A percentile compares a stretch with the other conserved stretches of the same genome.
phyloP scores from a whole-genome alignment of 495 filamentous ascomycete genomes.

The Bacidia rubella region DNA sequence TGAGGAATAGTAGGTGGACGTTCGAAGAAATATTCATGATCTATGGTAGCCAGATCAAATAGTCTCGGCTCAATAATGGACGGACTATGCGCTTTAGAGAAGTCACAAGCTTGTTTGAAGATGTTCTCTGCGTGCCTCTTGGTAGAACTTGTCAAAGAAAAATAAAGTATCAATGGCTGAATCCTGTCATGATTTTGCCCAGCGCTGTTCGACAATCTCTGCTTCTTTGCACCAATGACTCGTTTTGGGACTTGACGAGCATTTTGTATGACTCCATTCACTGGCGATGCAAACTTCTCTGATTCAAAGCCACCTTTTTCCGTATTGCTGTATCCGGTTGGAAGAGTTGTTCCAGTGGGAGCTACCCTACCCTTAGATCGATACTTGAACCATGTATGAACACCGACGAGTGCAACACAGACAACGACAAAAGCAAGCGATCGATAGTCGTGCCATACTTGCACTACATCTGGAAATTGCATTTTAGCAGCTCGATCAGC shows the following conservation, averaged over 20 bases:
- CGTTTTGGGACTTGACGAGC: conserved; percentile 17
- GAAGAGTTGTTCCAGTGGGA: too few species aligned
- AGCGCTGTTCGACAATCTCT: conserved; percentile 4
- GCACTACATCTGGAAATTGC: too few species aligned
- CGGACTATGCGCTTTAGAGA: conserved; percentile 31
- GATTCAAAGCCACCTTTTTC: too few species aligned
- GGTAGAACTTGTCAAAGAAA: conserved; percentile 69
- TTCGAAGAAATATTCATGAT: conserved; percentile 86
- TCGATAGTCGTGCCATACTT: too few species aligned
- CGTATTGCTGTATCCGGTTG: too few species aligned
- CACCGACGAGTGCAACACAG: too few species aligned
- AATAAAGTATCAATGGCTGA: conserved; percentile 76
- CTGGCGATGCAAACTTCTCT: neutral
- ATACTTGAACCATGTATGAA: too few species aligned
- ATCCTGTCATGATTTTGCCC: conserved; percentile 29
- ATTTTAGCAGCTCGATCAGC: too few species aligned
- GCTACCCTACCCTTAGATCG: too few species aligned
- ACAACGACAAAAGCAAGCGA: too few species aligned
- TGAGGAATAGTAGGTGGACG: conserved; percentile 40
- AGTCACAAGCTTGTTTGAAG: conserved; percentile 12
- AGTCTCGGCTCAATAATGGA: conserved; percentile 44
- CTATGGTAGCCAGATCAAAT: conserved; percentile 70
- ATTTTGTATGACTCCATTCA: neutral
- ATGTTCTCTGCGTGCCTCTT: conserved; percentile 50
- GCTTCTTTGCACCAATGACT: conserved; percentile 21